A percentile compares a stretch with the other conserved stretches of the same genome.
phyloP scores from a whole-genome alignment of 2,329 filamentous ascomycete species.

The Calonectria pseudoreteaudii region DNA sequence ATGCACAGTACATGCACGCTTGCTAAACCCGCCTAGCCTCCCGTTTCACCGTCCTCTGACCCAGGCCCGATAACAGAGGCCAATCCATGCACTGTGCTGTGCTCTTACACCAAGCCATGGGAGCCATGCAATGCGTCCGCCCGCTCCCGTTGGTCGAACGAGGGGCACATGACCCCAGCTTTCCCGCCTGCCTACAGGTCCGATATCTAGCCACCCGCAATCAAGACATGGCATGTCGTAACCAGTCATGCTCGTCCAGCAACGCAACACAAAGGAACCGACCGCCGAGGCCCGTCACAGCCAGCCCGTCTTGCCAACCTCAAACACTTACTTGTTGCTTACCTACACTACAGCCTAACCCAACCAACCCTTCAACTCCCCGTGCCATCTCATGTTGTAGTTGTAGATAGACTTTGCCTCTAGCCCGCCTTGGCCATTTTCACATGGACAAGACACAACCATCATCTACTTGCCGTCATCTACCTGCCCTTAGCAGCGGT shows the following conservation, averaged over 20 bases:
- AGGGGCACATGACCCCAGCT: constrained; percentile 16
- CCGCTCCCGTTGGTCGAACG: constrained; percentile 2
- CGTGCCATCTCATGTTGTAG: too few species aligned
- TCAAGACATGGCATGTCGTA: background rate
- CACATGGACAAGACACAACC: background rate
- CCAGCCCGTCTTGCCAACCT: background rate
- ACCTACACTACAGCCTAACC: background rate
- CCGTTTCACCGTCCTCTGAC: background rate
- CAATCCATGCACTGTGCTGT: constrained; percentile 6
- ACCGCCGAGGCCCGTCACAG: background rate
- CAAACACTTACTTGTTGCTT: background rate
- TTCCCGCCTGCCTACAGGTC: background rate
- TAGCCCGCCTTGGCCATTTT: background rate
- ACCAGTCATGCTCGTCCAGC: background rate
- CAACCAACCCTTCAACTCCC: background rate
- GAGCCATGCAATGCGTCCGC: background rate
- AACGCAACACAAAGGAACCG: background rate
- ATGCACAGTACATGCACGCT: background rate
- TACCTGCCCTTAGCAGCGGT: background rate
- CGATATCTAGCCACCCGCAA: background rate
- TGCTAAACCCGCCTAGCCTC: background rate
- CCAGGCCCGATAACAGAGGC: background rate
- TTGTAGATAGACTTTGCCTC: constrained; percentile 1
- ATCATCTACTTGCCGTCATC: background rate
- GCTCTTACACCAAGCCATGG: background rate